Evolutionary conservation across 371 early-diverging fungal species (phyloP).

Genomic region (Mucor lusitanicus): DNA sequence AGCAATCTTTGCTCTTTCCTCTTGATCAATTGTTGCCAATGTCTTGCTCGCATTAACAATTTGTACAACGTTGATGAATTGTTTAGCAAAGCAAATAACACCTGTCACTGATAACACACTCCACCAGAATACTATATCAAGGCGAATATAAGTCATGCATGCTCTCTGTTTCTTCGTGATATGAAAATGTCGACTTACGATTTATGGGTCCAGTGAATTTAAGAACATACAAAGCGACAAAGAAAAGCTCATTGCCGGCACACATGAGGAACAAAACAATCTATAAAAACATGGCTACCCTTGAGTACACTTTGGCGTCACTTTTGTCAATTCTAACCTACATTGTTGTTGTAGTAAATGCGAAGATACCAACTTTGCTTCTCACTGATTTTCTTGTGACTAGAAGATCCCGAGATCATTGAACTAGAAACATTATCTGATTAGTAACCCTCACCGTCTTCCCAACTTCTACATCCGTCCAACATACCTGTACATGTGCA

Average conservation of each 20-base stretch:
- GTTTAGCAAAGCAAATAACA: constrained; percentile 83
- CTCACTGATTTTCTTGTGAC: constrained; percentile 85
- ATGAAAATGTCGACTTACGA: constrained; percentile 17
- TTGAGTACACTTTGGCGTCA: neutral
- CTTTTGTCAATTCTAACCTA: constrained; percentile 28
- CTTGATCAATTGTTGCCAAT: constrained; percentile 74
- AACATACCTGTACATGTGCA: constrained; percentile 93
- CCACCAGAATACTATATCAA: constrained; percentile 30
- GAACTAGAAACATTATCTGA: constrained; percentile 54
- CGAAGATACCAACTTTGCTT: constrained; percentile 74
- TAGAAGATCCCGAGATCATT: constrained; percentile 80
- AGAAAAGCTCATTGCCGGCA: constrained; percentile 89
- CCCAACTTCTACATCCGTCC: neutral
- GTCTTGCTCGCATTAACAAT: constrained; percentile 80
- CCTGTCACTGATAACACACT: constrained; percentile 58
- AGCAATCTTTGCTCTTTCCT: constrained; percentile 41
- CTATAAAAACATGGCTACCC: constrained; percentile 28
- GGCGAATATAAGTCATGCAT: neutral
- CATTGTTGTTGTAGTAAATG: constrained; percentile 89
- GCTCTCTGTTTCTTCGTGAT: neutral
- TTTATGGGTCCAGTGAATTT: constrained; percentile 35
- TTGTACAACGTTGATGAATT: constrained; percentile 90
- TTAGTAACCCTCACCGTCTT: neutral
- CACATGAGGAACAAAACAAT: constrained; percentile 89
- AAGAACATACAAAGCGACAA: constrained; percentile 82